Percentiles rank a stretch among this genome's conserved stretches.
These are phyloP conservation scores for Wickerhamiella sorbophila DNA, from an alignment of 805 yeast genomes.

Conservation along the genomic window DNA sequence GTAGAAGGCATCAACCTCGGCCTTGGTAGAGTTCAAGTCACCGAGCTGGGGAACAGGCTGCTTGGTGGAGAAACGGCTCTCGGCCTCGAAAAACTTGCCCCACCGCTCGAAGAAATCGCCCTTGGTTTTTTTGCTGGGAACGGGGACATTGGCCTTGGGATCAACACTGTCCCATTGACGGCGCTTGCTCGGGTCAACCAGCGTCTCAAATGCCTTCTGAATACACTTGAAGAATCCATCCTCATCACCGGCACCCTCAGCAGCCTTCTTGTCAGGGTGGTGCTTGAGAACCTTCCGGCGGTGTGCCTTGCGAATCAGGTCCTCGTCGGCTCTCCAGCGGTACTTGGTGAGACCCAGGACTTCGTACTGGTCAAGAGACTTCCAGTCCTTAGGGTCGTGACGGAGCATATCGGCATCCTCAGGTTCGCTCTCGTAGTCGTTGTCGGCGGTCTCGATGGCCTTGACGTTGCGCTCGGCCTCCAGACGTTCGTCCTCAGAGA, in stretches of 20 bases:
- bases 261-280: slow-evolving; percentile 97
- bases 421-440: slow-evolving; percentile 37
- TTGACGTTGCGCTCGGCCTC: slow-evolving; percentile 83
- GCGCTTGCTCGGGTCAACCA: slow-evolving; percentile 76
- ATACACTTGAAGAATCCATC: slow-evolving; percentile 97
- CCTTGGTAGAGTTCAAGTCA: slow-evolving; percentile 47
- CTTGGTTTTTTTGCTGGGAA: slow-evolving; percentile 48
- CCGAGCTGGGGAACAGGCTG: slow-evolving; percentile 84
- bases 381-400: slow-evolving; percentile 98
- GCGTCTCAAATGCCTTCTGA: slow-evolving; percentile 87
- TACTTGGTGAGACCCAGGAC: slow-evolving; percentile 86
- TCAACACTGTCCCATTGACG: slow-evolving; percentile 94
- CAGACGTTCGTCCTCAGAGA: slow-evolving; percentile 92
- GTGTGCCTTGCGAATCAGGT: slow-evolving; percentile 91
- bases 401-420: slow-evolving; percentile 68
- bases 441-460: slow-evolving; percentile 44
- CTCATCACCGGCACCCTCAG: slow-evolving; percentile 62
- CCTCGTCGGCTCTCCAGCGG: slow-evolving; percentile 83
- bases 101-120: slow-evolving; percentile 86
- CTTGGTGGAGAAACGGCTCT: slow-evolving; percentile 82
- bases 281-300: slow-evolving; percentile 92
- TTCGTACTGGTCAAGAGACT: slow-evolving; percentile 87
- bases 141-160: slow-evolving; percentile 66
- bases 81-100: slow-evolving; percentile 83
- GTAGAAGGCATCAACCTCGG: slow-evolving; percentile 77